These are phyloP conservation scores for Metschnikowia lunata DNA, from an alignment of 805 yeast genomes.

Conservation along the genomic window DNA sequence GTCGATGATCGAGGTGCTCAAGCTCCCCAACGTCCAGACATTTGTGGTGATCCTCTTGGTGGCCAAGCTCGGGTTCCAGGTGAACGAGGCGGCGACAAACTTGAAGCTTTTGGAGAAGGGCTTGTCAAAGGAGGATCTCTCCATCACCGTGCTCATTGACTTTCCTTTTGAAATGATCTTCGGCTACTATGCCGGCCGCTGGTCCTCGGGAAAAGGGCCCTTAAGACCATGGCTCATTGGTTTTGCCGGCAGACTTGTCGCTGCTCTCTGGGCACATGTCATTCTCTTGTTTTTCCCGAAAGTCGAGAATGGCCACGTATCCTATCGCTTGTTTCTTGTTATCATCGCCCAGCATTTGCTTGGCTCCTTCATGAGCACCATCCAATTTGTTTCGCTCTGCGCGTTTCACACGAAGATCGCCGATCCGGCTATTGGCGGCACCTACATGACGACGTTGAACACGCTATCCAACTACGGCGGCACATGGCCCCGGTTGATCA, in stretches of 20 bases:
- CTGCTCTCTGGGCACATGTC: constrained; percentile 73
- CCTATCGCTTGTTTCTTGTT: constrained; percentile 53
- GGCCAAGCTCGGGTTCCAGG: constrained; percentile 90
- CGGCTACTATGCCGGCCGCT: constrained; percentile 92
- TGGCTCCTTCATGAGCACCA: constrained; percentile 89
- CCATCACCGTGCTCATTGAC: constrained; percentile 87
- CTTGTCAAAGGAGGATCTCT: constrained; percentile 86
- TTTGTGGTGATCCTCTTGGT: constrained; percentile 71
- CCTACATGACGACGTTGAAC: constrained; percentile 94
- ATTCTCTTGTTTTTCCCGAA: constrained; percentile 71
- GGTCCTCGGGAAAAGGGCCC: constrained; percentile 80
- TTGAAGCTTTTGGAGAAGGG: constrained; percentile 88
- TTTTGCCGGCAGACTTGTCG: constrained; percentile 70
- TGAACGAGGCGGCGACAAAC: constrained; percentile 93
- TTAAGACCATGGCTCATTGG: constrained; percentile 88
- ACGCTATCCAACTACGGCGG: constrained; percentile 94
- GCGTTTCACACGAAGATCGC: constrained; percentile 96
- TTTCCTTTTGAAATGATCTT: constrained; percentile 94
- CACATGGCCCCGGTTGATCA: constrained; percentile 91
- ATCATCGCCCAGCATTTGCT: constrained; percentile 79
- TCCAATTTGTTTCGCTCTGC: constrained; percentile 89
- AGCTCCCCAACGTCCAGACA: constrained; percentile 64
- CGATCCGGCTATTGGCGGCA: constrained; percentile 94
- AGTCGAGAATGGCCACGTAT: constrained; percentile 36
- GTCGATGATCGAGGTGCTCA: constrained; percentile 66